These are phyloP conservation scores for Termitomyces sp. DNA, from an alignment of 768 basidiomycete species.

Conservation along the genomic window DNA sequence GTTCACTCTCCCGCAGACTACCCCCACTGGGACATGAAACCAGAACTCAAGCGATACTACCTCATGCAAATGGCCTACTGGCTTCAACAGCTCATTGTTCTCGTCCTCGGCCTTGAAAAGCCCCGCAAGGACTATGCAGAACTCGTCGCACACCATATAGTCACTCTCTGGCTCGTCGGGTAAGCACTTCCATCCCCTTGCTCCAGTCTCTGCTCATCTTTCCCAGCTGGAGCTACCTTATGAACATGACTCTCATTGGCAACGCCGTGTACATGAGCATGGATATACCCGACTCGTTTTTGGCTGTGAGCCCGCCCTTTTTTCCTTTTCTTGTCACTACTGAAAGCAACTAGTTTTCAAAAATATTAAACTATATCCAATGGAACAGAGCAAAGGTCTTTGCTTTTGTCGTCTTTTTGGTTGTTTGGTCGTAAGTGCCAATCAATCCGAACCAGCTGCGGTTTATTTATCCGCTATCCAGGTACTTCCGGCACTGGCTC, in stretches of 20 bases:
- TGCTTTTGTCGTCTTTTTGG: conserved; percentile 61
- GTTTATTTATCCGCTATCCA: not conserved
- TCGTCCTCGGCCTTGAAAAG: conserved; percentile 84
- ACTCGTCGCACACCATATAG: conserved; percentile 85
- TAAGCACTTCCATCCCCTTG: conserved; percentile 29
- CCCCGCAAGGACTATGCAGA: conserved; percentile 90
- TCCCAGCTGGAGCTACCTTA: conserved; percentile 76
- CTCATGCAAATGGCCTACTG: conserved; percentile 92
- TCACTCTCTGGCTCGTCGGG: conserved; percentile 94
- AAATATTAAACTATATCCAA: conserved; percentile 84
- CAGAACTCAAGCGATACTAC: conserved; percentile 86
- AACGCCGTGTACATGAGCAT: conserved; percentile 93
- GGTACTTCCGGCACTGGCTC: conserved; percentile 91
- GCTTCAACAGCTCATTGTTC: conserved; percentile 88
- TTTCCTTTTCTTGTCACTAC: not conserved
- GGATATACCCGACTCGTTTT: conserved; percentile 89
- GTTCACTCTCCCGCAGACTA: conserved; percentile 50
- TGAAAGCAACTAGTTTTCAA: conserved; percentile 53
- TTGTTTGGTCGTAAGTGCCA: conserved; percentile 72
- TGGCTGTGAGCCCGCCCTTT: conserved; percentile 57
- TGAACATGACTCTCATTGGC: conserved; percentile 84
- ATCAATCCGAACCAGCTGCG: not conserved
- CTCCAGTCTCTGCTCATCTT: not conserved
- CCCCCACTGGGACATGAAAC: conserved; percentile 85
- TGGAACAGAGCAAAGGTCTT: conserved; percentile 57